phyloP scores from a whole-genome alignment of 73 alveolate species.

The Paramecium sexaurelia region DNA sequence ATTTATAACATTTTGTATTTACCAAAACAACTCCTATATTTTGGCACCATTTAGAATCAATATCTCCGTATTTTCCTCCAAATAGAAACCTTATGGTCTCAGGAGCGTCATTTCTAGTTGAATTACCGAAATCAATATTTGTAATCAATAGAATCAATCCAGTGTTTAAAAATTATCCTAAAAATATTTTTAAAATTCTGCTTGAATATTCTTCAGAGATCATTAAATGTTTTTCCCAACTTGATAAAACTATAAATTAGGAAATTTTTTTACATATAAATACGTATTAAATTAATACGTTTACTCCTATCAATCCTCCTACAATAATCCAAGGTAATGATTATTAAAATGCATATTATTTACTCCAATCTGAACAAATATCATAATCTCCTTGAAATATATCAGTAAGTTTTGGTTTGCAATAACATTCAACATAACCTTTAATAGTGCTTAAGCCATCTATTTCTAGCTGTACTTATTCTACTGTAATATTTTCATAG shows the following conservation, averaged over 20 bases:
- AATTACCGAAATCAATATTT: constrained; percentile 27
- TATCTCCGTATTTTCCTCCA: constrained; percentile 39
- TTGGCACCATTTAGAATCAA: constrained; percentile 42
- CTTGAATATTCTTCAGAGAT: background rate
- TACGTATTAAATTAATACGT: background rate
- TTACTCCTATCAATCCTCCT: background rate
- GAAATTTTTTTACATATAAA: background rate
- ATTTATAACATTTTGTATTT: background rate
- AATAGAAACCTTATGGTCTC: background rate
- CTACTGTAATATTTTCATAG: background rate
- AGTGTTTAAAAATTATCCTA: constrained; percentile 49
- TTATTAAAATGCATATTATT: background rate
- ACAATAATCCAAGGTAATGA: background rate
- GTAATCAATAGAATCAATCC: constrained; percentile 22
- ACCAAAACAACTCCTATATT: constrained; percentile 48
- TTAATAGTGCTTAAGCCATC: background rate
- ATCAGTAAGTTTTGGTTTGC: constrained; percentile 1
- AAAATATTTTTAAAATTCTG: constrained; percentile 44
- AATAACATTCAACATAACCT: constrained; percentile 50
- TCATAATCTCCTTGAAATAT: background rate
- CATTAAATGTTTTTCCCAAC: constrained; percentile 22
- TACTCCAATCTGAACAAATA: background rate
- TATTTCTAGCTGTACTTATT: background rate
- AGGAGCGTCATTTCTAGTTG: background rate
- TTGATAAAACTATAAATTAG: background rate